A percentile compares a stretch with the other conserved stretches of the same genome.
Conservation (phyloP, 2,329 filamentous ascomycete genomes). For the Gremmenia infestans region DNA sequence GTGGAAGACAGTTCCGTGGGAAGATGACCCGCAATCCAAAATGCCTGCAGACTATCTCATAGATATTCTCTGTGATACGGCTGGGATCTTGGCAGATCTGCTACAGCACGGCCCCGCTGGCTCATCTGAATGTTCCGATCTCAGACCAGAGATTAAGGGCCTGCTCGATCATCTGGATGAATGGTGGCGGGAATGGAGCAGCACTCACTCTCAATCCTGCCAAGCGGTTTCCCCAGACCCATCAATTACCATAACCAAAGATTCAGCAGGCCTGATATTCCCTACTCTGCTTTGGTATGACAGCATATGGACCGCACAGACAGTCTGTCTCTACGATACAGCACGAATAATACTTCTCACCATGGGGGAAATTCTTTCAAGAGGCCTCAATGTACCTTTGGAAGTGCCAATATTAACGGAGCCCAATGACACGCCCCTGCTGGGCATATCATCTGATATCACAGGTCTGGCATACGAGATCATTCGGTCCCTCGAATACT, state of each 20-base stretch:
- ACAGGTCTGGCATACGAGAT: constrained; percentile 10
- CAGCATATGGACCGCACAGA: constrained; percentile 1
- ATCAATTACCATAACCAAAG: not conserved
- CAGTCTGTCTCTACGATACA: constrained; percentile 2
- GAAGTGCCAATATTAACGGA: not conserved
- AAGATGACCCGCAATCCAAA: constrained; percentile 7
- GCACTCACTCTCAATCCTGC: not conserved
- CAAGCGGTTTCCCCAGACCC: not conserved
- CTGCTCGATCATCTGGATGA: not conserved
- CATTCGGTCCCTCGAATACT: constrained; percentile 12
- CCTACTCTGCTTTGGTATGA: constrained; percentile 4
- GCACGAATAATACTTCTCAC: constrained; percentile 3
- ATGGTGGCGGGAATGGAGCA: constrained; percentile 10
- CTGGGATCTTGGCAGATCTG: constrained; percentile 4
- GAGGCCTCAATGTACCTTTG: not conserved
- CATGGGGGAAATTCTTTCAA: not conserved
- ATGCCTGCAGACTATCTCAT: constrained; percentile 5
- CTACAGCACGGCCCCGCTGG: not conserved
- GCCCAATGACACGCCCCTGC: constrained; percentile 1
- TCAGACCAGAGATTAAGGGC: not conserved
- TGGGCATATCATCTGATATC: constrained; percentile 9
- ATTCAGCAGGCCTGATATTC: constrained; percentile 4
- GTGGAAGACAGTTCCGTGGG: constrained; percentile 13
- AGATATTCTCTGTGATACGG: constrained; percentile 8
- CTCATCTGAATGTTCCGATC: not conserved